Conservation (phyloP, 2,329 filamentous ascomycete genomes). For the Phialemoniopsis sp. region DNA sequence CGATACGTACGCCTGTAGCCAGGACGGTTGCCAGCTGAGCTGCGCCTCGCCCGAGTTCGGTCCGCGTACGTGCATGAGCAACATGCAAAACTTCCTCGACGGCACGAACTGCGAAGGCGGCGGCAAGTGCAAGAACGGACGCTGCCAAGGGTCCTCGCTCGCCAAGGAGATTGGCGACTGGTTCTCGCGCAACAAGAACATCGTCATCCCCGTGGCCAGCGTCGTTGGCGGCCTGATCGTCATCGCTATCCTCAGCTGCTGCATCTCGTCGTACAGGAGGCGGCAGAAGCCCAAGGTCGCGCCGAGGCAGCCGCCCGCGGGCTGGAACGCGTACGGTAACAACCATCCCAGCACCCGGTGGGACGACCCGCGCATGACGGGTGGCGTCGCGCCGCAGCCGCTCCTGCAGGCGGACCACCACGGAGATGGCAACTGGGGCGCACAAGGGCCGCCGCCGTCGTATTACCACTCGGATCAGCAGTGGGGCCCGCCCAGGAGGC, state of each 20-base stretch:
- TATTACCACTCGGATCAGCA: no score
- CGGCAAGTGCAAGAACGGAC: constrained; percentile 74
- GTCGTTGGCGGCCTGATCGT: constrained; percentile 71
- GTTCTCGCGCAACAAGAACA: constrained; percentile 70
- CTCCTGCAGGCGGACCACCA: neutral
- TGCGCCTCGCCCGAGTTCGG: constrained; percentile 71
- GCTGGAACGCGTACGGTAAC: constrained; percentile 6
- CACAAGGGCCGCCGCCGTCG: neutral
- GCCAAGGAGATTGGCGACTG: constrained; percentile 69
- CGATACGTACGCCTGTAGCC: constrained; percentile 75
- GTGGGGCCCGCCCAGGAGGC: no score
- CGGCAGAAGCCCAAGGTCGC: constrained; percentile 4
- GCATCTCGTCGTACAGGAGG: constrained; percentile 50
- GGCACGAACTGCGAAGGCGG: constrained; percentile 81
- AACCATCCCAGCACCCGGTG: neutral
- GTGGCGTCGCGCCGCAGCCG: neutral
- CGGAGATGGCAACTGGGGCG: neutral
- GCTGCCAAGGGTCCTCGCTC: constrained; percentile 68
- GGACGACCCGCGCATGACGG: neutral
- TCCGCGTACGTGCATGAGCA: constrained; percentile 61
- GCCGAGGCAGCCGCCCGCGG: neutral
- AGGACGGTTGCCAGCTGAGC: constrained; percentile 67
- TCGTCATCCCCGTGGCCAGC: constrained; percentile 76
- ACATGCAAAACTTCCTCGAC: constrained; percentile 91
- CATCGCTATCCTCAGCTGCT: constrained; percentile 65